phyloP scores from a whole-genome alignment of 78 protist species.

The Chrysochromulina parva region DNA sequence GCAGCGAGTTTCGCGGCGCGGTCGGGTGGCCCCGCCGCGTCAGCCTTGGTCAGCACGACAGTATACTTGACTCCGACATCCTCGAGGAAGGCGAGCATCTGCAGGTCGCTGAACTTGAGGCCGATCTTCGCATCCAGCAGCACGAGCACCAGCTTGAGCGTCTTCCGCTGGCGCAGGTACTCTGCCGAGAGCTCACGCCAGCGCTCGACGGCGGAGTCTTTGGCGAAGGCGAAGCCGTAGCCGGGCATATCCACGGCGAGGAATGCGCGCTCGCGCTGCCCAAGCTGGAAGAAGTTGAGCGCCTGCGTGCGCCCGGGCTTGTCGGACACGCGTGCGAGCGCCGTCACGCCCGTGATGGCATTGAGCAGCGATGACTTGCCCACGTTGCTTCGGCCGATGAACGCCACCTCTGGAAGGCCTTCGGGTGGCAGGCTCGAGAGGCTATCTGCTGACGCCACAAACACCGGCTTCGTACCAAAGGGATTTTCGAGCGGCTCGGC shows the following conservation, averaged over 20 bases:
- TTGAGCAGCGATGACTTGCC: conserved; percentile 23
- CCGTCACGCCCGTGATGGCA: neutral
- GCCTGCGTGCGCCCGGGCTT: conserved; percentile 14
- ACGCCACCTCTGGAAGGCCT: conserved; percentile 5
- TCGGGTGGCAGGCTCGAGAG: neutral
- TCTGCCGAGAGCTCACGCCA: neutral
- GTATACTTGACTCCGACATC: neutral
- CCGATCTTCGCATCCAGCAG: neutral
- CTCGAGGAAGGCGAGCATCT: neutral
- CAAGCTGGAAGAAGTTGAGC: too few relatives aligned
- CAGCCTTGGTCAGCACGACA: neutral
- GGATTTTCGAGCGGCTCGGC: neutral
- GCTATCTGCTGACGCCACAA: neutral
- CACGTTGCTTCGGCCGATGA: neutral
- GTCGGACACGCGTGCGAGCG: neutral
- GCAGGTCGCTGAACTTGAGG: neutral
- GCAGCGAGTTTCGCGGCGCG: neutral
- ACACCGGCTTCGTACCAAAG: neutral
- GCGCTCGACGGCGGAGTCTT: neutral
- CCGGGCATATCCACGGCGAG: conserved; percentile 2
- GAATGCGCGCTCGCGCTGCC: too few relatives aligned
- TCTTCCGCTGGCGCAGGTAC: neutral
- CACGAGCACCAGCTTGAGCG: neutral
- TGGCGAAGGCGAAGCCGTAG: conserved; percentile 11
- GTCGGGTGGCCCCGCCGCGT: neutral